phyloP scores from a whole-genome alignment of 495 filamentous ascomycete genomes.

The Xylaria sp. region DNA sequence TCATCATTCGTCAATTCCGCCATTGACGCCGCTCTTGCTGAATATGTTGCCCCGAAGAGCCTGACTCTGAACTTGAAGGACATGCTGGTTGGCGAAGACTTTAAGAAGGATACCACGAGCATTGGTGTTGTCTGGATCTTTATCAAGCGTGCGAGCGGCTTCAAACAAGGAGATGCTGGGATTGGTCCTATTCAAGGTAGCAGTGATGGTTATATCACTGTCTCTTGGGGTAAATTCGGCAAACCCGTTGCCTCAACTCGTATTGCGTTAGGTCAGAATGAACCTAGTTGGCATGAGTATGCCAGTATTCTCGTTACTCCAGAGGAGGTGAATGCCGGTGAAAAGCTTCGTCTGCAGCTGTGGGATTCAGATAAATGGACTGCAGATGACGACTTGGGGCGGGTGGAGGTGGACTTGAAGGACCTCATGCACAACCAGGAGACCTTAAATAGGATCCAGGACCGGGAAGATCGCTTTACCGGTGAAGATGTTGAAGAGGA shows the following conservation, averaged over 20 bases:
- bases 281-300: slow-evolving; percentile 74
- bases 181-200: slow-evolving; percentile 64
- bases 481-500: slow-evolving; percentile 65
- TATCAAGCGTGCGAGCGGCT: slow-evolving; percentile 67
- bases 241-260: slow-evolving; percentile 69
- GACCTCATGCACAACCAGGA: slow-evolving; percentile 63
- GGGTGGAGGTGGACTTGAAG: slow-evolving; percentile 70
- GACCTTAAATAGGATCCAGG: slow-evolving; percentile 60
- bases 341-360: slow-evolving; percentile 69
- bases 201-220: slow-evolving; percentile 71
- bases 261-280: slow-evolving; percentile 66
- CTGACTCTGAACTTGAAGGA: slow-evolving; percentile 74
- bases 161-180: slow-evolving; percentile 70
- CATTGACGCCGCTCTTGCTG: slow-evolving; percentile 71
- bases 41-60: slow-evolving; percentile 77
- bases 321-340: slow-evolving; percentile 75
- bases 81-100: slow-evolving; percentile 77
- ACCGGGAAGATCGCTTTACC: slow-evolving; percentile 65
- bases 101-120: slow-evolving; percentile 72
- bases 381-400: slow-evolving; percentile 75
- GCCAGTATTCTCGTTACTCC: slow-evolving; percentile 68
- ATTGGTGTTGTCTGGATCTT: slow-evolving; percentile 69
- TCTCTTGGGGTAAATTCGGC: slow-evolving; percentile 78
- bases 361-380: slow-evolving; percentile 75
- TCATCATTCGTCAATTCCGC: slow-evolving; percentile 76